A percentile compares a stretch with the other conserved stretches of the same genome.
phyloP scores from a whole-genome alignment of 352 stramenopile species.

The Phytopythium chamaehyphon region DNA sequence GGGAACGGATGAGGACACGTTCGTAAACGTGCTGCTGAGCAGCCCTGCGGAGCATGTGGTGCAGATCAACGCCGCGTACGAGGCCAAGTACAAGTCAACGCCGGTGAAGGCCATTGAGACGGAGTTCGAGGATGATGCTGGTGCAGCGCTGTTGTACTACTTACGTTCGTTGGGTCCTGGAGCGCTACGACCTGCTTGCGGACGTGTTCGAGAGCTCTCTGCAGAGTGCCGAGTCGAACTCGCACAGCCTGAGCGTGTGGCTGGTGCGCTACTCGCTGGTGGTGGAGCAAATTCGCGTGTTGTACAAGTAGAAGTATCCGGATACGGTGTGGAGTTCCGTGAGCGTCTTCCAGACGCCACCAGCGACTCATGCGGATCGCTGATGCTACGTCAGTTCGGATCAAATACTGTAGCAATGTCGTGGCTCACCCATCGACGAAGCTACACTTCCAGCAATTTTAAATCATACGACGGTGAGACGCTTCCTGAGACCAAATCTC shows the following conservation, averaged over 20 bases:
- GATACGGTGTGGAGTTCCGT: neutral
- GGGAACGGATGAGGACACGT: conserved; percentile 52
- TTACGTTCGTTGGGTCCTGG: conserved; percentile 36
- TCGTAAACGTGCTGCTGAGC: conserved; percentile 38
- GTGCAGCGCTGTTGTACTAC: conserved; percentile 42
- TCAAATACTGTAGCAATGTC: no score
- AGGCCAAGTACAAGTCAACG: conserved; percentile 53
- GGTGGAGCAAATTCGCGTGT: neutral
- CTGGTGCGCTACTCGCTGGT: no score
- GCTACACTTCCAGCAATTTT: no score
- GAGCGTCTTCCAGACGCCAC: neutral
- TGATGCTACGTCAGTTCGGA: neutral
- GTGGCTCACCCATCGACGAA: no score
- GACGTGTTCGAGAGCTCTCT: neutral
- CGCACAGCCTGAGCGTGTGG: neutral
- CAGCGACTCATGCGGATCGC: neutral
- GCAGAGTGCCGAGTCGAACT: neutral
- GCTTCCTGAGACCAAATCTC: no score
- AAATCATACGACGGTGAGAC: no score
- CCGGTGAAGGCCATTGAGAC: conserved; percentile 50
- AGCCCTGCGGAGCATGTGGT: conserved; percentile 38
- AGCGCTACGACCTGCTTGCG: conserved; percentile 20
- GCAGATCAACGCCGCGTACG: conserved; percentile 45
- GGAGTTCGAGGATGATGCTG: conserved; percentile 47
- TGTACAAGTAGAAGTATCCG: conserved; percentile 2